A percentile compares a stretch with the other conserved stretches of the same genome.
These are phyloP conservation scores for Saposhnikovia divaricata DNA, from an alignment of 129 eudicot genomes.

Conservation along the genomic window DNA sequence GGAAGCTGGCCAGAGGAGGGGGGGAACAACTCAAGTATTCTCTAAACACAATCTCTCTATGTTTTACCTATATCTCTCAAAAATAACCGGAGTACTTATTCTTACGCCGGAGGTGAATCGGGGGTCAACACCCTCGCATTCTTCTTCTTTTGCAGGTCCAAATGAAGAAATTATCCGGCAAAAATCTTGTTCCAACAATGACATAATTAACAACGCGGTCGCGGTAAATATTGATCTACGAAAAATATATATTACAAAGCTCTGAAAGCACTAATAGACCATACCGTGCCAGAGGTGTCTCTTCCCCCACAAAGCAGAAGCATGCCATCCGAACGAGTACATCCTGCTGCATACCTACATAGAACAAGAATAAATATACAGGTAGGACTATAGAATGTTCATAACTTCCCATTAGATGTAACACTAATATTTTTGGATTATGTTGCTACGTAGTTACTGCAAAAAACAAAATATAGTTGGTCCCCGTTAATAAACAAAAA, in stretches of 20 bases:
- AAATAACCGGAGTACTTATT: no score
- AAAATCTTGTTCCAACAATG: no score
- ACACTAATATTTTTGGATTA: neutral
- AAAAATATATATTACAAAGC: neutral
- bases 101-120: no score
- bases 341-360: slow-evolving; percentile 88
- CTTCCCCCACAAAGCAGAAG: slow-evolving; percentile 98
- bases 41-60: no score
- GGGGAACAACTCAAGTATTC: no score
- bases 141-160: no score
- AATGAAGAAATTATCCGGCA: no score
- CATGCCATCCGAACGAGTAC: slow-evolving; percentile 98
- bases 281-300: slow-evolving; percentile 86
- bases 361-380: neutral
- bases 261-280: slow-evolving; percentile 4
- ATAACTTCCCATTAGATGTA: neutral
- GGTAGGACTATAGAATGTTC: neutral
- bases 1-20: no score
- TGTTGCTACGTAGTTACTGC: neutral
- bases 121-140: no score
- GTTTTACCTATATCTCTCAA: no score
- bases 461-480: neutral
- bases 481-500: neutral
- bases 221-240: neutral
- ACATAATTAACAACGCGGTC: neutral